Evolutionary conservation across 805 yeast species (phyloP).

Genomic region (Yamadazyma kitorensis): DNA sequence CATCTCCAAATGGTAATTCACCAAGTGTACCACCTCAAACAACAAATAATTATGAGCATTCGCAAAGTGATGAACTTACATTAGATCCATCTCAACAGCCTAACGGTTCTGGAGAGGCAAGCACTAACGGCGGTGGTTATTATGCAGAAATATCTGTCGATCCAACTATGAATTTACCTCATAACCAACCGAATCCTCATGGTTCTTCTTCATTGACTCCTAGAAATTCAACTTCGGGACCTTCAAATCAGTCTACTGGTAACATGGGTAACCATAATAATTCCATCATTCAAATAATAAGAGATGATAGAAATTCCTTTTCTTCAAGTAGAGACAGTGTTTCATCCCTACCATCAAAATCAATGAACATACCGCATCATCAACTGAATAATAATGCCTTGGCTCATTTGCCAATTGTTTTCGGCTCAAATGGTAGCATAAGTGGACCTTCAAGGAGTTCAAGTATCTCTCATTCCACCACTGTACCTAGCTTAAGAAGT

Average conservation of each 20-base stretch:
- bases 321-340: slow-evolving; percentile 37
- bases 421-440: slow-evolving; percentile 38
- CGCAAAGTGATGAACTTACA: slow-evolving; percentile 12
- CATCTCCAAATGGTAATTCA: slow-evolving; percentile 22
- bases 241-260: slow-evolving; percentile 5
- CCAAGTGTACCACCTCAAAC: slow-evolving; percentile 20
- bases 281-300: slow-evolving; percentile 38
- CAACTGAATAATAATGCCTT: slow-evolving; percentile 36
- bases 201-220: slow-evolving; percentile 24
- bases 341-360: slow-evolving; percentile 41
- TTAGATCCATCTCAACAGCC: slow-evolving; percentile 32
- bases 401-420: slow-evolving; percentile 42
- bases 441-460: slow-evolving; percentile 41
- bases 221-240: slow-evolving; percentile 25
- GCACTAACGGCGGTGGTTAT: slow-evolving; percentile 38
- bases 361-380: slow-evolving; percentile 47
- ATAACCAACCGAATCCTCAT: slow-evolving; percentile 33
- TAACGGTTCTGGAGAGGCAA: slow-evolving; percentile 17
- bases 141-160: slow-evolving; percentile 43
- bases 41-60: slow-evolving; percentile 15
- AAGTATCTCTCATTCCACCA: slow-evolving; percentile 33
- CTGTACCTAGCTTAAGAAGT: slow-evolving; percentile 39
- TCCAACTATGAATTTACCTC: slow-evolving; percentile 46
- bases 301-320: slow-evolving; percentile 37
- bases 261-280: slow-evolving; percentile 26